These are phyloP conservation scores for Trametes villosa DNA, from an alignment of 768 basidiomycete species.

Conservation along the genomic window DNA sequence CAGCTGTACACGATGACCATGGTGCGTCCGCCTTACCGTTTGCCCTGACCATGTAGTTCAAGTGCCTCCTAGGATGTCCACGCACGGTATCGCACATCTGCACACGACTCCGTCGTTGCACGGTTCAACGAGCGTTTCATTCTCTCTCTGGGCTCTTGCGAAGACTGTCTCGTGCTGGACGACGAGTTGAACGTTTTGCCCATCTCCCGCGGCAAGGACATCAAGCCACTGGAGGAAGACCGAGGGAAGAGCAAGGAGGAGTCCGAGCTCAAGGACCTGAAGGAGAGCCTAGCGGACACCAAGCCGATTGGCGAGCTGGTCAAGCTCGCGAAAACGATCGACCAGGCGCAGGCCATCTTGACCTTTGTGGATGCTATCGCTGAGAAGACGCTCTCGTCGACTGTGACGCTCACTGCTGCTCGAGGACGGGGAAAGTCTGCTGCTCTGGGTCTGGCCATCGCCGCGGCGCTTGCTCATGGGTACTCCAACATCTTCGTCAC, in stretches of 20 bases:
- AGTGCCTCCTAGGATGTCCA: constrained; percentile 79
- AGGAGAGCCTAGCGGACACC: constrained; percentile 76
- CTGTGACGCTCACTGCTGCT: constrained; percentile 91
- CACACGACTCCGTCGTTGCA: constrained; percentile 86
- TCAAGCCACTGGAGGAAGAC: constrained; percentile 62
- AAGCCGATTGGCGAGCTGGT: constrained; percentile 89
- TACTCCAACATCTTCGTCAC: constrained; percentile 99
- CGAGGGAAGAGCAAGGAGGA: constrained; percentile 56
- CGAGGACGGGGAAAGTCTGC: constrained; percentile 98
- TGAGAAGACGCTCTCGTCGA: constrained; percentile 91
- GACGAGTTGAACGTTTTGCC: constrained; percentile 98
- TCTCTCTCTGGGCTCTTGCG: constrained; percentile 90
- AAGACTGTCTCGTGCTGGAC: constrained; percentile 92
- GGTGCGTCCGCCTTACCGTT: constrained; percentile 40
- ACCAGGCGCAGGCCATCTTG: constrained; percentile 93
- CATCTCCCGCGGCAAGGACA: constrained; percentile 93
- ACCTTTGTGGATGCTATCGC: constrained; percentile 95
- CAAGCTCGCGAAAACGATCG: constrained; percentile 87
- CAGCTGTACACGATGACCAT: constrained; percentile 93
- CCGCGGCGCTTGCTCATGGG: constrained; percentile 89
- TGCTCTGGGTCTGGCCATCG: constrained; percentile 92
- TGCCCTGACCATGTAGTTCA: neutral
- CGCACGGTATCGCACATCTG: constrained; percentile 88
- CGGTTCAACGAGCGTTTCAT: constrained; percentile 99
- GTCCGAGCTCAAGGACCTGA: constrained; percentile 75